Evolutionary conservation across 1,284 basidiomycete species (phyloP), one percentile per base, ranked within the genome.

Genomic region (Mycocalia duriaeana): DNA sequence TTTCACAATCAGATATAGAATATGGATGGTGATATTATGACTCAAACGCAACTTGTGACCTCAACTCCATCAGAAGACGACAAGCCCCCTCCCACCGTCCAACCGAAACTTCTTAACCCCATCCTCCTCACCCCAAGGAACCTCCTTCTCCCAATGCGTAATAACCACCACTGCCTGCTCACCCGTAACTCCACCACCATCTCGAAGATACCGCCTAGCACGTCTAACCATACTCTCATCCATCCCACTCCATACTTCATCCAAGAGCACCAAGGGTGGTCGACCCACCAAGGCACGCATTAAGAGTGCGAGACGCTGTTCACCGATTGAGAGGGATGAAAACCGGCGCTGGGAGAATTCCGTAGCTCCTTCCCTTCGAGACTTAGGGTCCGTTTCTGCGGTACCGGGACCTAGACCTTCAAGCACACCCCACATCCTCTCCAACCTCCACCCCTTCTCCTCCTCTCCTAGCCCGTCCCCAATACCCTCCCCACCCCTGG

Each of bases 191-290:
- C 77, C 80, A 42, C 75, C 76, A n/a, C 79, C 74, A 14, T 73
- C 67, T 26, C 77, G 68, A 24, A 97, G 61, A 57, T 91, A 88
- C 36, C 54, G 56, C 50, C 78, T 71, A 38, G 83, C 86, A 37
- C 75, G 76, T 11, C 64, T 66, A 41, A 94, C 79, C 78, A 91
- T 89, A 7, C 64, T 67, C 47, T 82, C 82, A 57, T 90, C 87
- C 89, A 96, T 93, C 24, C 92, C 93, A 24, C 88, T 82, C 77
- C 90, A 92, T 9, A 86, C 89, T 62, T 97, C 94, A 59, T 97
- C 94, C 28, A 96, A 68, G 9, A 96, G 72, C 8, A 96, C 71
- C 28, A 97, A 58, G 37, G 75, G 76, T 1, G 89, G 79, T 34
- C 64, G 72, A 40, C 74, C 76, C 0, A 94, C 90, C 24, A 95